A percentile compares a stretch with the other conserved stretches of the same genome.
Conservation (phyloP, 2,329 filamentous ascomycete species). For the Fusarium sp. region DNA sequence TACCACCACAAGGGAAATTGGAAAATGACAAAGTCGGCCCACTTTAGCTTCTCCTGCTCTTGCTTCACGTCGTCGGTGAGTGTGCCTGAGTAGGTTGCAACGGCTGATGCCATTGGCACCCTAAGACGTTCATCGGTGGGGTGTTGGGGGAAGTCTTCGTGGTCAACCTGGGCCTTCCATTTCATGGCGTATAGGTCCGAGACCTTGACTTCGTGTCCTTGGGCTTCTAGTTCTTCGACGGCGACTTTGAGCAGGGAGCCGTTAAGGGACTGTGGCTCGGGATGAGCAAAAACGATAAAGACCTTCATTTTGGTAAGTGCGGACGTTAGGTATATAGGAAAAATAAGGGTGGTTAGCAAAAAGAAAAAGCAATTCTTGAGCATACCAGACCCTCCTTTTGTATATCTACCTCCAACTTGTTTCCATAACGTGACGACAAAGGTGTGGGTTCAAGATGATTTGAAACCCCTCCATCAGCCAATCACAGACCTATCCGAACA, state of each 20-base stretch:
- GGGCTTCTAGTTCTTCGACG: slow-evolving; percentile 17
- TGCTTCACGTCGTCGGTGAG: slow-evolving; percentile 25
- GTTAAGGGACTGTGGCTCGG: slow-evolving; percentile 22
- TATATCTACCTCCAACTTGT: too few relatives aligned
- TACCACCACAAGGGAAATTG: slow-evolving; percentile 34
- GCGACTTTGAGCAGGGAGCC: slow-evolving; percentile 14
- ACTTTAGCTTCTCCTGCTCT: slow-evolving; percentile 30
- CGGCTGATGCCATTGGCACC: slow-evolving; percentile 6
- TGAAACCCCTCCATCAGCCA: neutral
- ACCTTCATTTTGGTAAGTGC: neutral
- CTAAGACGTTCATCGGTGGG: slow-evolving; percentile 6
- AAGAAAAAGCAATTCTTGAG: neutral
- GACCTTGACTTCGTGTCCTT: slow-evolving; percentile 23
- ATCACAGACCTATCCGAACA: neutral
- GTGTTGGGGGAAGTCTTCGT: slow-evolving; percentile 10
- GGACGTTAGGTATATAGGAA: too few relatives aligned
- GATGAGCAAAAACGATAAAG: slow-evolving; percentile 28
- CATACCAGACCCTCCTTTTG: neutral
- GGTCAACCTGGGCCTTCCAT: slow-evolving; percentile 28
- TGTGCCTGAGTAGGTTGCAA: neutral
- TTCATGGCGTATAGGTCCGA: slow-evolving; percentile 31
- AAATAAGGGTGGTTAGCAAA: neutral
- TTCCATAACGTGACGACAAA: neutral
- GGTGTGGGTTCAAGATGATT: neutral
- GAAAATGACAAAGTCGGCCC: slow-evolving; percentile 25